Evolutionary conservation across 768 basidiomycete species (phyloP).

Genomic region (Termitomyces sp.): DNA sequence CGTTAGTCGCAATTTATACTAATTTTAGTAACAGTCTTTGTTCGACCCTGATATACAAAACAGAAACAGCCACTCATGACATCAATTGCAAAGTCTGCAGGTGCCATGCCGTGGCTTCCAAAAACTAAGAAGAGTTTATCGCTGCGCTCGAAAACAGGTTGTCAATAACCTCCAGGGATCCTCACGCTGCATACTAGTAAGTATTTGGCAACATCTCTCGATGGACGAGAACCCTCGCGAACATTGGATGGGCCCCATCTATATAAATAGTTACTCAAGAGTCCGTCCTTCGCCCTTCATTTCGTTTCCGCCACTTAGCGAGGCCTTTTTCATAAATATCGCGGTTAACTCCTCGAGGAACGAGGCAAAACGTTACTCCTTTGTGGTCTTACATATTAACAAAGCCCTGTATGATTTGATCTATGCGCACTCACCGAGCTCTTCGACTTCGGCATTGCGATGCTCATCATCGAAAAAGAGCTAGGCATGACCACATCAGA

Average conservation of each 20-base stretch:
- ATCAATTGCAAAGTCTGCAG: too few species aligned
- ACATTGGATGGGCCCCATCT: neutral
- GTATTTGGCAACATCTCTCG: neutral
- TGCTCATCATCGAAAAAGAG: constrained; percentile 73
- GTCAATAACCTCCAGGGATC: neutral
- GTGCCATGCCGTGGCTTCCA: too few species aligned
- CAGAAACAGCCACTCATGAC: too few species aligned
- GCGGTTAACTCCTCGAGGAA: constrained; percentile 55
- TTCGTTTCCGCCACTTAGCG: constrained; percentile 58
- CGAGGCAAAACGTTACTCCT: constrained; percentile 85
- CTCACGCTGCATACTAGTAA: neutral
- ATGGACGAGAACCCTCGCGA: neutral
- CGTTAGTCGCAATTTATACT: neutral
- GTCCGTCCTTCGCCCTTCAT: constrained; percentile 17
- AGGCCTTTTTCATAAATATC: constrained; percentile 71
- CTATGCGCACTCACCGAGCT: constrained; percentile 37
- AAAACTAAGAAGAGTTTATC: neutral
- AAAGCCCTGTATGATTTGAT: neutral
- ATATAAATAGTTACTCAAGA: neutral
- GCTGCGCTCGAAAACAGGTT: neutral
- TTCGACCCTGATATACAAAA: neutral
- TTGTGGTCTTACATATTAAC: constrained; percentile 23
- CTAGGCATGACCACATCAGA: constrained; percentile 21
- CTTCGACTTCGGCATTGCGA: constrained; percentile 60
- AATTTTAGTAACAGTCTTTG: neutral